phyloP scores from a whole-genome alignment of 805 yeast species.

The Metschnikowia arizonensis region DNA sequence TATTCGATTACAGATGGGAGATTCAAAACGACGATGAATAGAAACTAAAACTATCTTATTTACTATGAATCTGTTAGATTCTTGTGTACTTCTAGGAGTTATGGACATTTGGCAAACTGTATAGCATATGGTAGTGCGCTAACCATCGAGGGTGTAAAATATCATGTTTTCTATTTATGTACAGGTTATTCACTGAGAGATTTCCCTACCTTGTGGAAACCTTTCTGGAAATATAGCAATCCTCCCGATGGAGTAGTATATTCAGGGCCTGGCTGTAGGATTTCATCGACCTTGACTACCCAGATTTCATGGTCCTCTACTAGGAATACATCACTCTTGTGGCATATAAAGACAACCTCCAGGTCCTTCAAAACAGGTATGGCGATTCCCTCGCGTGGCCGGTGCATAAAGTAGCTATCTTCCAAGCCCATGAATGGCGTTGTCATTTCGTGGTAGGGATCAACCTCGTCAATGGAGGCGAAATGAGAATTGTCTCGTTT shows the following conservation, averaged over 20 bases:
- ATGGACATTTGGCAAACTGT: no score
- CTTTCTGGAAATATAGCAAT: conserved; percentile 57
- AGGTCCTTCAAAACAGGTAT: conserved; percentile 57
- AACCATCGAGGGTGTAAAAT: no score
- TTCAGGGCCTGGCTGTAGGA: conserved; percentile 29
- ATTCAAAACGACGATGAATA: no score
- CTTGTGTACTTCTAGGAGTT: no score
- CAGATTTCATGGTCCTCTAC: conserved; percentile 89
- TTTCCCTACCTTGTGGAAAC: conserved; percentile 47
- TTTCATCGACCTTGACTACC: conserved; percentile 72
- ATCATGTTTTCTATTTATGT: not conserved
- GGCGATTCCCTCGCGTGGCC: conserved; percentile 21
- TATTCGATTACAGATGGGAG: not conserved
- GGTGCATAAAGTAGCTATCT: conserved; percentile 23
- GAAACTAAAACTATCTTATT: no score
- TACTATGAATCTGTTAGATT: no score
- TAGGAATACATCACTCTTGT: conserved; percentile 45
- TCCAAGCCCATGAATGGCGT: conserved; percentile 48
- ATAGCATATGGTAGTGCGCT: no score
- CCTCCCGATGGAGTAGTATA: conserved; percentile 49
- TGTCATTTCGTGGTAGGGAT: conserved; percentile 41
- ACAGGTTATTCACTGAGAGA: conserved; percentile 22
- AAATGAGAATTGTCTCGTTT: conserved; percentile 41
- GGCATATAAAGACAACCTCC: conserved; percentile 62
- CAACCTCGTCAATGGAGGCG: conserved; percentile 26